Evolutionary conservation across 2,329 filamentous ascomycete species (phyloP).

Genomic region (Lachnellula subtilissima): DNA sequence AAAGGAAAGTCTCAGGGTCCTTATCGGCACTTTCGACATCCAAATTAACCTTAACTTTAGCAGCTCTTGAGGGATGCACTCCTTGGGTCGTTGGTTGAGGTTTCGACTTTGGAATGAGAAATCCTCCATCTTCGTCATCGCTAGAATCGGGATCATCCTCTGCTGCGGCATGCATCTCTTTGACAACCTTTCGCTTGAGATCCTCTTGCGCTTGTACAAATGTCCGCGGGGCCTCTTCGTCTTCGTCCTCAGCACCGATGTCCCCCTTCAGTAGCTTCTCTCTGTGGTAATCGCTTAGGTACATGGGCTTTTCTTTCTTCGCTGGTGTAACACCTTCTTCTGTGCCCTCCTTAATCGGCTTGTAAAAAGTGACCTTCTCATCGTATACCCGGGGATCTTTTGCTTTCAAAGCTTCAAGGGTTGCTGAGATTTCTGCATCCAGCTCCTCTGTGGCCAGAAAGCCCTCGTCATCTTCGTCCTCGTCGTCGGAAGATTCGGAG

Average conservation of each 20-base stretch:
- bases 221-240: constrained; percentile 54
- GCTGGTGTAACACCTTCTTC: constrained; percentile 34
- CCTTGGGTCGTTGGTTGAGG: constrained; percentile 37
- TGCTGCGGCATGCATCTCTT: constrained; percentile 68
- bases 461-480: constrained; percentile 86
- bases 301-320: constrained; percentile 79
- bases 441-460: constrained; percentile 80
- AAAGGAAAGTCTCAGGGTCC: constrained; percentile 88
- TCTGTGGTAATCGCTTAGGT: constrained; percentile 84
- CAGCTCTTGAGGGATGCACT: constrained; percentile 52
- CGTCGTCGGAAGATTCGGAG: constrained; percentile 65
- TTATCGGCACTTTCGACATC: constrained; percentile 76
- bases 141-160: constrained; percentile 40
- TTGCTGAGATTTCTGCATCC: constrained; percentile 82
- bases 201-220: constrained; percentile 87
- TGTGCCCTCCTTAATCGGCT: constrained; percentile 52
- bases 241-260: constrained; percentile 54
- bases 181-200: constrained; percentile 71
- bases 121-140: constrained; percentile 52
- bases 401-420: constrained; percentile 77
- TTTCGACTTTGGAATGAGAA: constrained; percentile 67
- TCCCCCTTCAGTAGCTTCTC: constrained; percentile 78
- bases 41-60: constrained; percentile 49
- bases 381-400: constrained; percentile 94
- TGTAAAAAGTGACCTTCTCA: constrained; percentile 71